Conservation (phyloP, 1,284 basidiomycete genomes). For the Ustanciosporium gigantosporum region DNA sequence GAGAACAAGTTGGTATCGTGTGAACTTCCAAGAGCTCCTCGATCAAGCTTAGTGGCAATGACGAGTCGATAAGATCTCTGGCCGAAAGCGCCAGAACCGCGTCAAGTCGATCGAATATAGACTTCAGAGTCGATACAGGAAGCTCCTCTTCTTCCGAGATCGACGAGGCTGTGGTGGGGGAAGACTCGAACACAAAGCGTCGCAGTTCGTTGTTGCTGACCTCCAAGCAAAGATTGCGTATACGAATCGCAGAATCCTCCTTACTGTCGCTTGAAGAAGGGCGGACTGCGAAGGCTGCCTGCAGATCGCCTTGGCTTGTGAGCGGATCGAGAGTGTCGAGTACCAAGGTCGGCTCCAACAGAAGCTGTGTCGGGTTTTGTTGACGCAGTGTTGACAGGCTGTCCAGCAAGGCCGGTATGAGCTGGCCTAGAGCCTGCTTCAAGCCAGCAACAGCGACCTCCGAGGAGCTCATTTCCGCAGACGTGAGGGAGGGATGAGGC, state of each 20-base stretch:
- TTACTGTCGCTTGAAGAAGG: not conserved
- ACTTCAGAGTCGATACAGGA: not conserved
- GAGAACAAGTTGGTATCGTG: conserved; percentile 37
- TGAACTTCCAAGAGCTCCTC: conserved; percentile 49
- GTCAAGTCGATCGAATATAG: conserved; percentile 36
- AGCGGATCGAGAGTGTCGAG: conserved; percentile 12
- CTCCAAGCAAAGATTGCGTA: conserved; percentile 33
- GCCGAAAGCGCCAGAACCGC: conserved; percentile 31
- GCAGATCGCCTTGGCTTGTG: not conserved
- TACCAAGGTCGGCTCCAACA: conserved; percentile 10
- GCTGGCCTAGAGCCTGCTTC: conserved; percentile 8
- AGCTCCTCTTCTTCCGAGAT: not conserved
- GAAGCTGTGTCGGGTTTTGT: conserved; percentile 3
- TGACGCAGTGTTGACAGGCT: conserved; percentile 8
- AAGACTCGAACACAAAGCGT: conserved; percentile 21
- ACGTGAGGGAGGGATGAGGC: too few species aligned
- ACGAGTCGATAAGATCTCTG: conserved; percentile 33
- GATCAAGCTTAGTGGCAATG: conserved; percentile 35
- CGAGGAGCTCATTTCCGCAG: conserved; percentile 10
- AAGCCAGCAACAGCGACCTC: conserved; percentile 14
- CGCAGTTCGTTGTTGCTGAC: conserved; percentile 39
- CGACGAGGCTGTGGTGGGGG: conserved; percentile 1
- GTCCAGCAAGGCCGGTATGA: conserved; percentile 13
- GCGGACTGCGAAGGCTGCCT: conserved; percentile 11
- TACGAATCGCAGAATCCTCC: conserved; percentile 8